phyloP scores from a whole-genome alignment of 148 eudicot genomes.

The Nepenthes gracilis region DNA sequence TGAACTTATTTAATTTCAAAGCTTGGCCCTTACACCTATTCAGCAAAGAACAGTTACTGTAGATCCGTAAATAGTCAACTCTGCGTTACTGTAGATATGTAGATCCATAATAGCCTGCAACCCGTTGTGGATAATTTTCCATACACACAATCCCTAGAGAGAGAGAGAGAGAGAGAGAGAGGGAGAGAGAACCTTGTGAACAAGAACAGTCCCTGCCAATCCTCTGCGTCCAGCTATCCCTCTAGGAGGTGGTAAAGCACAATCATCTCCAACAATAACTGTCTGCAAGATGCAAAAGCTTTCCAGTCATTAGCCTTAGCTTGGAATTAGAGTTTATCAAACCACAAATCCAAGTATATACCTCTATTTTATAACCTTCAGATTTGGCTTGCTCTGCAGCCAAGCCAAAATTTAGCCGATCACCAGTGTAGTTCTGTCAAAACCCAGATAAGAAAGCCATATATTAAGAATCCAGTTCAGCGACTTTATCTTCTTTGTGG shows the following conservation, averaged over 20 bases:
- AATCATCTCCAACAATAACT: conserved; percentile 97
- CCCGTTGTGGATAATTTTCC: too few relatives aligned
- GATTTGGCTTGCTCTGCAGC: conserved; percentile 98
- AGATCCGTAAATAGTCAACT: too few relatives aligned
- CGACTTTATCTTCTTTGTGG: background rate
- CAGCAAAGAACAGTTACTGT: too few relatives aligned
- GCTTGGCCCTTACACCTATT: too few relatives aligned
- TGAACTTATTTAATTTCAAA: too few relatives aligned
- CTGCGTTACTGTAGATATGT: too few relatives aligned
- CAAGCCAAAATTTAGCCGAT: conserved; percentile 90
- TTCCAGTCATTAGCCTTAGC: background rate
- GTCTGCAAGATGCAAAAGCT: conserved; percentile 30
- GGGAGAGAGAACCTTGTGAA: conserved; percentile 59
- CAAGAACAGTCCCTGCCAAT: conserved; percentile 90
- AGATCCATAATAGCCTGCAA: too few relatives aligned
- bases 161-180: conserved; percentile 3
- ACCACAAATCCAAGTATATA: conserved; percentile 12
- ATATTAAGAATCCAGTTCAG: background rate
- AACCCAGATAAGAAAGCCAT: background rate
- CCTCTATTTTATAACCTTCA: conserved; percentile 97
- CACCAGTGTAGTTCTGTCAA: conserved; percentile 90
- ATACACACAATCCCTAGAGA: too few relatives aligned
- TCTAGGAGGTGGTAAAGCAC: conserved; percentile 93
- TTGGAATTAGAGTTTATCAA: conserved; percentile 3
- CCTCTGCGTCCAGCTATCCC: conserved; percentile 98